Evolutionary conservation across 768 basidiomycete genomes (phyloP), one percentile per base, ranked within the genome.

Genomic region (Hericium erinaceus): DNA sequence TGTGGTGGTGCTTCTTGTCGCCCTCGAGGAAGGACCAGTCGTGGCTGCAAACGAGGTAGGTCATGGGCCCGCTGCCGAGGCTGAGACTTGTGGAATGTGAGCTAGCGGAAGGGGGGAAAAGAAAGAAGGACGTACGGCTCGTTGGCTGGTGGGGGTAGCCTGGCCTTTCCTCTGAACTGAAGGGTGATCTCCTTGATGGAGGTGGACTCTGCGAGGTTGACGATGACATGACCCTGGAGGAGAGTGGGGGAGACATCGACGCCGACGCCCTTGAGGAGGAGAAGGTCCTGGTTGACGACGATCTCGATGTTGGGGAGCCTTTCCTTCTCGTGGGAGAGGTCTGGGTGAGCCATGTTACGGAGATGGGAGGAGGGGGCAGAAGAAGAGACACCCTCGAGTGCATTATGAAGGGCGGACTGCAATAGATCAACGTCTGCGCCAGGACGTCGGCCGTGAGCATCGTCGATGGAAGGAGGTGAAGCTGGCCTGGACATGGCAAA

Each of bases 21-120:
- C 89, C 89, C 64, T 92, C 87, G 52, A 95, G 84, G 74, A 97
- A 95, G 15, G 89, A 88, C 93, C 92, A 95, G 60, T 93, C 89
- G 66, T 95, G 91, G 58, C 80, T 81, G 70, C 87, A 88, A 46
- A 94, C 71, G 46, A 80, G 74, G 65, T 84, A 87, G 16, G 78
- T 81, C 58, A 80, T 68, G 10, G 74, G 72, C 0, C 79, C 73
- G 46, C 70, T 69, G 66, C 73, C 80, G 59, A 79, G 68, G 26
- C 76, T 69, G 22, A 77, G 63, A 8, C 77, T 26, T 80, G 61
- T 38, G 50, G 49, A 59, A 54, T 38, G 57, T 59, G 50, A 60
- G 61, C 53, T 33, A n/a, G 55, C 13, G 53, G 57, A 60, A 48
- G 28, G 38, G 18, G 52, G 41, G 3, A 55, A 39, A 48, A 38